Evolutionary conservation across 106 monocot species (phyloP).

Genomic region (Dioscorea dumetorum): DNA sequence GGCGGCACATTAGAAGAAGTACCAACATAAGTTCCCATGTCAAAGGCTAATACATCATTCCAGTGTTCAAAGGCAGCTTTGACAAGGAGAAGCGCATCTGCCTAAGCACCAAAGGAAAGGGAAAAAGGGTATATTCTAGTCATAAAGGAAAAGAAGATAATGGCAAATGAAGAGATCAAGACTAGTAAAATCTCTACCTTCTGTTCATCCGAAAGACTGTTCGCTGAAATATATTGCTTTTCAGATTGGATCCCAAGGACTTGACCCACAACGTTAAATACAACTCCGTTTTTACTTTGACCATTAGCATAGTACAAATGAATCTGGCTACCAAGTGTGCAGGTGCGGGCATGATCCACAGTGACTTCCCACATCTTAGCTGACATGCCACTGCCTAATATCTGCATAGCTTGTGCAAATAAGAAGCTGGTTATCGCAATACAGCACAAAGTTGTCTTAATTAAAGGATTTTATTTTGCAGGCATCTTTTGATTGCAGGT

Average conservation of each 20-base stretch:
- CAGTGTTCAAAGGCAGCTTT: conserved; percentile 48
- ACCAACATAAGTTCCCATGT: conserved; percentile 9
- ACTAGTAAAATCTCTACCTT: conserved; percentile 27
- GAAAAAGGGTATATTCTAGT: background rate
- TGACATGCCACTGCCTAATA: conserved; percentile 89
- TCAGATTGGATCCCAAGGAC: conserved; percentile 46
- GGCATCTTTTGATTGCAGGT: too few species aligned
- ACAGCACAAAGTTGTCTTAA: too few species aligned
- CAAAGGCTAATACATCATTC: conserved; percentile 22
- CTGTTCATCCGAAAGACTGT: conserved; percentile 52
- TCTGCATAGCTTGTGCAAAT: conserved; percentile 40
- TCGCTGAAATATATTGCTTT: conserved; percentile 31
- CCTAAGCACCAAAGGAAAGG: conserved; percentile 26
- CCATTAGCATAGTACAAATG: conserved; percentile 31
- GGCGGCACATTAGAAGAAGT: conserved; percentile 15
- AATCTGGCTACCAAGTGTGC: conserved; percentile 35
- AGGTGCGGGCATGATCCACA: conserved; percentile 82
- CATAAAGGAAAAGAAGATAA: background rate
- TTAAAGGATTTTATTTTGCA: too few species aligned
- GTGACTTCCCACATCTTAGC: conserved; percentile 91
- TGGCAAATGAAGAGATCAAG: background rate
- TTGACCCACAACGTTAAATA: conserved; percentile 73
- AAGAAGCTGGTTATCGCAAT: conserved; percentile 10
- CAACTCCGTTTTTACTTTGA: conserved; percentile 34
- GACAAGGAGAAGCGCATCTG: conserved; percentile 36